phyloP scores from a whole-genome alignment of 2,329 filamentous ascomycete species.

The Venturia aucupariae region DNA sequence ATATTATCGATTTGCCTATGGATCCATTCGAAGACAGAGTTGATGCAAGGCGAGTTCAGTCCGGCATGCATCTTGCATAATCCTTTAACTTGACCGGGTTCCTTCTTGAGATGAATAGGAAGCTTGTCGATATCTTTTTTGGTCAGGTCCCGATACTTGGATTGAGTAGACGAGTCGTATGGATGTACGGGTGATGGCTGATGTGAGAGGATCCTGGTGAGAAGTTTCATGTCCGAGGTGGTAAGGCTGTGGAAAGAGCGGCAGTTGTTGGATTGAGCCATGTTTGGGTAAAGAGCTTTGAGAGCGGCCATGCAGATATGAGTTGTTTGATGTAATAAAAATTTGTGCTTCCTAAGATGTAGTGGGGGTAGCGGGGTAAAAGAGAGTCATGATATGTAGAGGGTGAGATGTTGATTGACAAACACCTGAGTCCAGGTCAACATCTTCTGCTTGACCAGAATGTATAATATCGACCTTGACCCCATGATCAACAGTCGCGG shows the following conservation, averaged over 20 bases:
- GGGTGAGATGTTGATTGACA: conserved; percentile 1
- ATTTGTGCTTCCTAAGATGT: neutral
- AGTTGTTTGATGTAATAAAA: neutral
- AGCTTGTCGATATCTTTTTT: conserved; percentile 9
- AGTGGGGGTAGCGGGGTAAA: neutral
- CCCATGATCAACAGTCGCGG: neutral
- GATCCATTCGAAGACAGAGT: conserved; percentile 2
- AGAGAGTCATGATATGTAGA: neutral
- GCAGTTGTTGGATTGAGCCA: neutral
- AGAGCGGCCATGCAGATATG: conserved; percentile 1
- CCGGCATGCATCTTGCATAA: conserved; percentile 7
- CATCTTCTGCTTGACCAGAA: conserved; percentile 1
- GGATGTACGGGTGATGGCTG: neutral
- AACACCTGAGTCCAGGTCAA: neutral
- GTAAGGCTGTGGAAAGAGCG: neutral
- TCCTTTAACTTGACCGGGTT: neutral
- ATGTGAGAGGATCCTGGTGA: conserved; percentile 3
- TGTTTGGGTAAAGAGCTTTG: conserved; percentile 4
- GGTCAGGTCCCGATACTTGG: conserved; percentile 5
- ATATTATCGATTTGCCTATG: conserved; percentile 10
- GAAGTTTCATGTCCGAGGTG: conserved; percentile 1
- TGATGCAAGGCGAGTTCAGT: neutral
- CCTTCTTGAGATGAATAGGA: conserved; percentile 7
- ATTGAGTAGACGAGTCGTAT: neutral
- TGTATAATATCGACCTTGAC: neutral